A percentile compares a stretch with the other conserved stretches of the same genome.
Evolutionary conservation across 2,329 filamentous ascomycete genomes (phyloP).

Genomic region (Madurella fahalii): DNA sequence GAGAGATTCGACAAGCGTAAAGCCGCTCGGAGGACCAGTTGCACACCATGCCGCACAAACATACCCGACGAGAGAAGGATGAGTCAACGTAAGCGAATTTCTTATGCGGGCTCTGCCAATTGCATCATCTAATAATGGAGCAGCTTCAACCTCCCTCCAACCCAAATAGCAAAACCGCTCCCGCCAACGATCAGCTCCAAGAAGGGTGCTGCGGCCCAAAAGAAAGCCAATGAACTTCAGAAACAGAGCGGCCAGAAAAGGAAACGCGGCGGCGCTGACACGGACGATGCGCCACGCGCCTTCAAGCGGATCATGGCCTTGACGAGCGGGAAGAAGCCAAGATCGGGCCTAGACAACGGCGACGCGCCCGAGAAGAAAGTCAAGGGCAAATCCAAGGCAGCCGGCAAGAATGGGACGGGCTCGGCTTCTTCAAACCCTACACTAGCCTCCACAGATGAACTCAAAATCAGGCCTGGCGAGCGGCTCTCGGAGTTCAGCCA

Average conservation of each 20-base stretch:
- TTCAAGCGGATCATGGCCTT: slow-evolving; percentile 83
- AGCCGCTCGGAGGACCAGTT: not conserved
- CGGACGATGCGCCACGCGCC: slow-evolving; percentile 81
- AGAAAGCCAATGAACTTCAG: slow-evolving; percentile 25
- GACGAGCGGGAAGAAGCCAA: slow-evolving; percentile 56
- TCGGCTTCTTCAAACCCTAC: slow-evolving; percentile 7
- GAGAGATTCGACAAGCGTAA: not conserved
- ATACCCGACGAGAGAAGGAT: slow-evolving; percentile 63
- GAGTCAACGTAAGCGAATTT: slow-evolving; percentile 43
- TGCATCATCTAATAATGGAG: not conserved
- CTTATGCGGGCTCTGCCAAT: not conserved
- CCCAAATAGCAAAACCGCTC: slow-evolving; percentile 48
- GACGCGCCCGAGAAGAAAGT: slow-evolving; percentile 32
- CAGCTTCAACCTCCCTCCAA: slow-evolving; percentile 49
- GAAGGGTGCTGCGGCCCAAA: slow-evolving; percentile 35
- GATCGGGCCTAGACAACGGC: slow-evolving; percentile 70
- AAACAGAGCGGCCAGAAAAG: slow-evolving; percentile 43
- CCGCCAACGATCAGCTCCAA: slow-evolving; percentile 38
- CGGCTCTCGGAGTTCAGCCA: slow-evolving; percentile 75
- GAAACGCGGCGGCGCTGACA: slow-evolving; percentile 40
- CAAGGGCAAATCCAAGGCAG: slow-evolving; percentile 31
- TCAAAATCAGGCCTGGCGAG: slow-evolving; percentile 73
- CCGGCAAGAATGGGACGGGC: slow-evolving; percentile 22
- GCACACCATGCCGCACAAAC: slow-evolving; percentile 75
- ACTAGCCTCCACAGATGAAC: slow-evolving; percentile 6